phyloP scores from a whole-genome alignment of 2,329 filamentous ascomycete genomes.

The Fusarium verticillioides region DNA sequence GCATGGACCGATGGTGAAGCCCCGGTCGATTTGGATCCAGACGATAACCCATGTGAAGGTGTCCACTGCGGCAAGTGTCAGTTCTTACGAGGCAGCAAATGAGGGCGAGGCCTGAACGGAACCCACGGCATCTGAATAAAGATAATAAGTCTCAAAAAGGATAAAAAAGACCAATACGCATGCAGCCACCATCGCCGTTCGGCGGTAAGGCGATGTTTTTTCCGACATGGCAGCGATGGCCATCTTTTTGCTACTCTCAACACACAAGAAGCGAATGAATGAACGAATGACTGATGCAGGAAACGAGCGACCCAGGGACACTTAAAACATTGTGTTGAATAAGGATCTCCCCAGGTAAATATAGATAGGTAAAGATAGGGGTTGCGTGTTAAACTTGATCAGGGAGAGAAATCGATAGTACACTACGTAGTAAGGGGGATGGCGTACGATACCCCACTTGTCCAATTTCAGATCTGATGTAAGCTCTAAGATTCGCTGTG shows the following conservation, averaged over 20 bases:
- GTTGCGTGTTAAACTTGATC: slow-evolving; percentile 2
- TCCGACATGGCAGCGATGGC: slow-evolving; percentile 15
- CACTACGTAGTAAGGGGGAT: slow-evolving; percentile 14
- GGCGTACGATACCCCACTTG: slow-evolving; percentile 14
- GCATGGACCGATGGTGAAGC: slow-evolving; percentile 11
- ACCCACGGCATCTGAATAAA: slow-evolving; percentile 19
- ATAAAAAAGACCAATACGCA: slow-evolving; percentile 19
- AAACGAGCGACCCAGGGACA: not conserved
- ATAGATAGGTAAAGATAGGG: slow-evolving; percentile 6
- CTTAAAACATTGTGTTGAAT: not conserved
- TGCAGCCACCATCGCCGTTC: slow-evolving; percentile 3
- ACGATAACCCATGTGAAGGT: slow-evolving; percentile 15
- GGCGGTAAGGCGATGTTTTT: slow-evolving; percentile 12
- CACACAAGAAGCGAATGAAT: not conserved
- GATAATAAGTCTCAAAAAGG: slow-evolving; percentile 23
- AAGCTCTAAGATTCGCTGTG: not conserved
- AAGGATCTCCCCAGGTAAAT: not conserved
- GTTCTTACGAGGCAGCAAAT: slow-evolving; percentile 5
- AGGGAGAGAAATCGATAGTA: slow-evolving; percentile 18
- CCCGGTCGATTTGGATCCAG: slow-evolving; percentile 13
- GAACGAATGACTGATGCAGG: not conserved
- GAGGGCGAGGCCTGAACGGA: not conserved
- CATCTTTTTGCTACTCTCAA: not conserved
- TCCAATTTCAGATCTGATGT: slow-evolving; percentile 21
- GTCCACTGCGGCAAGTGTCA: slow-evolving; percentile 19